Evolutionary conservation across 768 basidiomycete species (phyloP), one percentile per base, ranked within the genome.

Genomic region (Kockovaella imperatae): DNA sequence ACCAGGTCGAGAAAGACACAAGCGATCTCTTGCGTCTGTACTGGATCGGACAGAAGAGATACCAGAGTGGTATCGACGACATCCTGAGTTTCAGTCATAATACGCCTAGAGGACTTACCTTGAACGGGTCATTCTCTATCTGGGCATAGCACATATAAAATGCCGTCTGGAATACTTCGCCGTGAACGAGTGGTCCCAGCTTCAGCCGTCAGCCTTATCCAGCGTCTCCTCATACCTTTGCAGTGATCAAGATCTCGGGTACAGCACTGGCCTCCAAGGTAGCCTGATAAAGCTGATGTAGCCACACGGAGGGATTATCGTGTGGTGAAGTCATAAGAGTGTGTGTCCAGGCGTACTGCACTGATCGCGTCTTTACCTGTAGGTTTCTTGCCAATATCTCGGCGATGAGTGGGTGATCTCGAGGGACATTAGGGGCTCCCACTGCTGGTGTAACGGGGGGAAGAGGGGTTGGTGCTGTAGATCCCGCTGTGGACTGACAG

Each of bases 131-230:
- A 8, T 39, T 14, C 21, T 61, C 47, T 17, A 67, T 52, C 20
- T 53, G 57, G n/a, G 38, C 39, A 29, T 63, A 67, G 38, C 65
- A 67, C 31, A 55, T 50, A 23, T 62, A 18, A 30, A 67, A 67
- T 7, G 65, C 57, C 5, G 65, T 64, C 20, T 57, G 62, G 45
- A 67, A 67, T 10, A 67, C 48, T 5, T 61, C 62, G 35, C 45
- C 52, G 45, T 67, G 62, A 17, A 67, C 49, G 23, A 52, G 38
- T 5, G 45, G 40, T 11, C 62, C 65, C 25, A 67, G 58, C 65
- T 67, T 31, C n/a, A 17, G 10, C 30, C n/a, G 26, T 35, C 13
- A 38, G 36, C 36, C 14, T 11, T 20, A 20, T 39, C 36, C 13
- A 53, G 56, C 3, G 7, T 25, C 8, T 3, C 5, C 14, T 13